A percentile compares a stretch with the other conserved stretches of the same genome.
Conservation (phyloP, 2,329 filamentous ascomycete species). For the Colletotrichum coccodes region DNA sequence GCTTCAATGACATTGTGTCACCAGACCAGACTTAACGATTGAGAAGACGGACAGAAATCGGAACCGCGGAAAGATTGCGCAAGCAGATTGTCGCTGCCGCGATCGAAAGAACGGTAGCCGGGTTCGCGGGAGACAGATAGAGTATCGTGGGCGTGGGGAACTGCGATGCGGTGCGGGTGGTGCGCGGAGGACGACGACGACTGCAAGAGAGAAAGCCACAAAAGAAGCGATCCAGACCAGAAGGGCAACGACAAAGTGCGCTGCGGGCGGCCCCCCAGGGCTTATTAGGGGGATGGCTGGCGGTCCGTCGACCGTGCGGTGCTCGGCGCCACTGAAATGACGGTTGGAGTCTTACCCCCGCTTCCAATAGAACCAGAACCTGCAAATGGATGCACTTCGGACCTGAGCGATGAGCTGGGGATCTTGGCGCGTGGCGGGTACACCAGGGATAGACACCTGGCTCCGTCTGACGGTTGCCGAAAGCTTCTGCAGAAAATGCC, state of each 20-base stretch:
- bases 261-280: conserved; percentile 32
- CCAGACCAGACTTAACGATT: background rate
- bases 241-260: conserved; percentile 1
- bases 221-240: conserved; percentile 21
- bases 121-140: background rate
- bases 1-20: conserved; percentile 67
- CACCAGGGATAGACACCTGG: conserved; percentile 31
- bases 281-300: conserved; percentile 33
- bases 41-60: background rate
- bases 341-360: conserved; percentile 35
- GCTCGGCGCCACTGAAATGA: conserved; percentile 34
- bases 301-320: conserved; percentile 31
- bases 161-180: background rate
- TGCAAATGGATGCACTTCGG: conserved; percentile 29
- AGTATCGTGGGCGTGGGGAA: conserved; percentile 31
- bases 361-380: conserved; percentile 21
- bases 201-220: conserved; percentile 29
- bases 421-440: conserved; percentile 33
- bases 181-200: background rate
- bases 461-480: conserved; percentile 27
- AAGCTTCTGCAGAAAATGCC: conserved; percentile 30
- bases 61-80: background rate
- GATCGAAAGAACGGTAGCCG: background rate
- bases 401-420: conserved; percentile 29
- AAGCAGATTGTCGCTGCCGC: conserved; percentile 28